phyloP scores from a whole-genome alignment of 2,329 filamentous ascomycete species.

The Diaporthe vaccinii region DNA sequence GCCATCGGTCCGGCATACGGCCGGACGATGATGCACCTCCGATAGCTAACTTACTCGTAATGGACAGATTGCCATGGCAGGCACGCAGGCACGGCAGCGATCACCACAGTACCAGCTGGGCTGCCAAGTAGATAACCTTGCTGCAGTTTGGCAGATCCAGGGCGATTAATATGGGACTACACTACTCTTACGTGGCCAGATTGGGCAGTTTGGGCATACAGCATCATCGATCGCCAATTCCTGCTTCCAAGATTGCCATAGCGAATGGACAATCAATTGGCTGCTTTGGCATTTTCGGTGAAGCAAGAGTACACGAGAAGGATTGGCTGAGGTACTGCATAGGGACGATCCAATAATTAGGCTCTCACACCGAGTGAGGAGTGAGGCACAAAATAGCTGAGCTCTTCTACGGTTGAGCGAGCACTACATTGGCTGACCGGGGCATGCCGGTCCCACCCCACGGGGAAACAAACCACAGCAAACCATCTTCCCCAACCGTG shows the following conservation, averaged over 20 bases:
- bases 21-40: neutral
- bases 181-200: neutral
- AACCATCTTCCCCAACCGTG: slow-evolving; percentile 22
- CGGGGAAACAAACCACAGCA: slow-evolving; percentile 27
- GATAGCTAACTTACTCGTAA: neutral
- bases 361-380: neutral
- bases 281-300: neutral
- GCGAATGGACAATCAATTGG: neutral
- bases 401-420: neutral
- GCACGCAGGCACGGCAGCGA: neutral
- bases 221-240: neutral
- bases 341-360: no score
- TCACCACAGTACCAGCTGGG: neutral
- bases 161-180: neutral
- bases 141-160: slow-evolving; percentile 14
- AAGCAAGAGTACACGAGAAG: neutral
- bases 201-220: neutral
- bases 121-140: slow-evolving; percentile 6
- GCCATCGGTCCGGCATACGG: slow-evolving; percentile 21
- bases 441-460: slow-evolving; percentile 30
- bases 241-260: neutral
- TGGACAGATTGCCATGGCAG: slow-evolving; percentile 12
- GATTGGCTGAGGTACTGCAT: neutral
- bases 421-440: neutral
- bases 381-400: neutral